Evolutionary conservation across 208 protist genomes (phyloP), one percentile per base, ranked within the genome.

Genomic region (Leptomonas seymouri): DNA sequence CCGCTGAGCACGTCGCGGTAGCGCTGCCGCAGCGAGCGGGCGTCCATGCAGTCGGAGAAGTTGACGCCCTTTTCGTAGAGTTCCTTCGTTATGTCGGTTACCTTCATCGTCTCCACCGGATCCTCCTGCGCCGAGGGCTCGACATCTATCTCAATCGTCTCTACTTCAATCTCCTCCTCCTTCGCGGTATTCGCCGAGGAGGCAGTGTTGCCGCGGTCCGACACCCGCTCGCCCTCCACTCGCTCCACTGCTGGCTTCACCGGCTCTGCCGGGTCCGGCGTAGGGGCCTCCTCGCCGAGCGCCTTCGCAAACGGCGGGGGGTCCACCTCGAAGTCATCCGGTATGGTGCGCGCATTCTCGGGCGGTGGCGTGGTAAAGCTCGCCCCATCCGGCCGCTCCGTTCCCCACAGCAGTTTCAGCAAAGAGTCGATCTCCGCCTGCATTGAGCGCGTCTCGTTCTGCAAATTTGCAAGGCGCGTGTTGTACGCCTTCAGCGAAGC

Each of bases 21-120:
- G 30, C 90, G 86, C 77, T 94, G 85, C 15, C 93, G 84, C 46
- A 97, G 81, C 3, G 88, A 85, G 14, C 80, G 72, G 1, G 86
- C 93, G 41, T 97, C 90, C 36, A 95, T 85, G 67, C 93, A 97
- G 67, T 97, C 90, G 28, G 90, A 92, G 66, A 97, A 97, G 73
- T 95, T 93, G 14, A 97, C 76, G 42, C 90, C 90, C 14, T 78
- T 78, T 60, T 94, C 93, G 68, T 94, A 95, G 27, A 97, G 78
- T 28, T 97, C 86, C 57, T 87, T 90, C 5, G 93, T 97, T 61
- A 97, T 95, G 72, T 97, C 93, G 14, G 85, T 94, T 31, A 95
- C 89, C 63, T 82, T 84, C 85, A 95, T 94, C 42, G 68, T 84
- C 41, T 92, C 89, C 3, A 83, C 87, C 12, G 84, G 50, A 48